Base-by-base conservation (phyloP, 495 filamentous ascomycete genomes). In the Trichoderma virens region DNA sequence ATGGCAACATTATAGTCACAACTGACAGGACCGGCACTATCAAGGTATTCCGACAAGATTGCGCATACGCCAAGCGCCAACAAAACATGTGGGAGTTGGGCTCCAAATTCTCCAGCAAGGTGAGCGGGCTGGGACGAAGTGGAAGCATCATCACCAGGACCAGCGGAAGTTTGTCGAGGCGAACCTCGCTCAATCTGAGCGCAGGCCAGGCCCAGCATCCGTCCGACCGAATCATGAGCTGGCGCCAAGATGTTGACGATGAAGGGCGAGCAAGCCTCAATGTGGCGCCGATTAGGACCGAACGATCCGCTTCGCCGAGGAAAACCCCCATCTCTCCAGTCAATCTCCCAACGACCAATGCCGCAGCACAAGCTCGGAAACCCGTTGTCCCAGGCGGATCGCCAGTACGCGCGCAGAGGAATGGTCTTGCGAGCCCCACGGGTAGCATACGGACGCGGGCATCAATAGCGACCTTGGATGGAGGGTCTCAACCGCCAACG, bases 1-100 rank as follows among this genome's bases (percentile, higher is more conserved):
- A 88, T 66, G 94, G 94, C 32, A 90, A 97, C 69, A 97, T 99
- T 68, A 88, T 99, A 64, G 85, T 98, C 64, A 92, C 92, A 0
- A 91, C 94, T 16, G 93, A 97, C 70, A 92, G 91, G 68, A 83
- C 84, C 8, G 94, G 94, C 62, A 82, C 84, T 45, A 95, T 99
- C 74, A 96, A 97, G 72, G 86, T 97, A 4, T 96, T 97, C 70
- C 86, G 94, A 6, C 93, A 97, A 73, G 93, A 97, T 74, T 98
- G 93, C 69, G 94, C 94, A 1, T 83, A 73, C 62, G 61, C 68
- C 38, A 86, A 86, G 67, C 82, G 87, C 5, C 76, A 79, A 6
- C 77, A 78, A 45, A 86, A 90, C 25, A 79, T 68, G 59, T 88
- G 85, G 84, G 88, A 91, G 62, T 85, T 85, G 0, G 80, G 83